phyloP scores from a whole-genome alignment of 2,329 filamentous ascomycete genomes.

The Talaromyces pinophilus region DNA sequence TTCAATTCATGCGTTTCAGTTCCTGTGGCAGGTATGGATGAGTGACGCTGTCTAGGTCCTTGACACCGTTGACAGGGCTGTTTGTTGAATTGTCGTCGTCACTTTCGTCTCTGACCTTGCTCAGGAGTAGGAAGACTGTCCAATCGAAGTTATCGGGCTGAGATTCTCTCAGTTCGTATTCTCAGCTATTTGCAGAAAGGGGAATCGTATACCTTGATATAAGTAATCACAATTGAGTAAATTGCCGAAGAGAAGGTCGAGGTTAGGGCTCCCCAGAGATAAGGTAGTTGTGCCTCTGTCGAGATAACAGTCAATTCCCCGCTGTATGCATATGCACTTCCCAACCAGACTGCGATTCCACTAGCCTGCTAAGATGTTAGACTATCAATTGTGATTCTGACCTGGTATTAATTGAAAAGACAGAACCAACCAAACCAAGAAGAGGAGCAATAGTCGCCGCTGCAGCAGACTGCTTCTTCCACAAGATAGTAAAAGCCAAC shows the following conservation, averaged over 20 bases:
- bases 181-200: too few species aligned
- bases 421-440: constrained; percentile 14
- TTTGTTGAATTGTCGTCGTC: constrained; percentile 3
- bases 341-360: constrained; percentile 44
- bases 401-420: background rate
- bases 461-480: constrained; percentile 18
- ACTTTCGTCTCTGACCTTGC: constrained; percentile 13
- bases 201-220: constrained; percentile 13
- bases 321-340: constrained; percentile 34
- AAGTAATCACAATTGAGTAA: constrained; percentile 42
- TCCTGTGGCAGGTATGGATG: constrained; percentile 27
- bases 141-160: constrained; percentile 23
- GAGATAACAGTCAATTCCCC: constrained; percentile 39
- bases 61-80: background rate
- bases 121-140: constrained; percentile 20
- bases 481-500: constrained; percentile 18
- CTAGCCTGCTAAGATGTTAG: constrained; percentile 15
- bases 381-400: background rate
- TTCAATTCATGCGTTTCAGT: constrained; percentile 27
- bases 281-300: constrained; percentile 28
- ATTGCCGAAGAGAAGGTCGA: constrained; percentile 46
- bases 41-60: constrained; percentile 24
- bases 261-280: constrained; percentile 28
- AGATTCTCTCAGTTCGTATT: background rate
- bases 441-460: constrained; percentile 19